Evolutionary conservation across 257 asterid species (phyloP), one percentile per base, ranked within the genome.

Genomic region (Plantago elongata): DNA sequence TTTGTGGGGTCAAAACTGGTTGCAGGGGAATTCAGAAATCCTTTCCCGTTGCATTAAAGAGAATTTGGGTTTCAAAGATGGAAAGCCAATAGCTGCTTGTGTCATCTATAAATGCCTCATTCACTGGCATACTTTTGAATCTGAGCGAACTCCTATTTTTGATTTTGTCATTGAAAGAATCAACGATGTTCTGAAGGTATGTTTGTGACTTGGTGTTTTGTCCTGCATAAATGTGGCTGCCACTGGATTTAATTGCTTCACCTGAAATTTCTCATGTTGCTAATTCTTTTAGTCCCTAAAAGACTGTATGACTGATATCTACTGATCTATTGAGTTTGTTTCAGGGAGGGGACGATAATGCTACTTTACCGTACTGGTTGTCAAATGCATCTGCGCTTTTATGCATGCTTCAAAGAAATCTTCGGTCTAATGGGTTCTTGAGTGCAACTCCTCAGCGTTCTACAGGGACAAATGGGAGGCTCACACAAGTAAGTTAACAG

Each of bases 111-210:
- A 88, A 70, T 89, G 96, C 82, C 99, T 93, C 61, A 73, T 85
- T 54, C 99, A 87, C 54, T 93, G 99, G 97, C 95, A 80, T 75
- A 89, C 94, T 74, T 93, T 93, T 68, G 97, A 93, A 74, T 85
- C 97, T 42, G 99, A 93, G 64, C 90, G 97, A 77, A 93, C 99
- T 58, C 69, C 83, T 69, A 82, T 87, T 61, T 93, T 93, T 70
- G 99, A 93, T 71, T 93, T 69, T 72, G 78, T 93, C 66, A 78
- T 89, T 58, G 97, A 85, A 75, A 81, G 84, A 78, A 79, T 89
- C 75, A 89, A 82, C 72, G 90, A 80, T n/a, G 92, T 81, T 59
- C 57, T 93, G 75, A 87, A 93, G 99, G 99, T 93, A 61, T 69
- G 27, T 60, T 70, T 60, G 40, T 17, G 27, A 22, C 27, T 22